Conservation (phyloP, 163 green algal species). For the Scenedesmus sp. region DNA sequence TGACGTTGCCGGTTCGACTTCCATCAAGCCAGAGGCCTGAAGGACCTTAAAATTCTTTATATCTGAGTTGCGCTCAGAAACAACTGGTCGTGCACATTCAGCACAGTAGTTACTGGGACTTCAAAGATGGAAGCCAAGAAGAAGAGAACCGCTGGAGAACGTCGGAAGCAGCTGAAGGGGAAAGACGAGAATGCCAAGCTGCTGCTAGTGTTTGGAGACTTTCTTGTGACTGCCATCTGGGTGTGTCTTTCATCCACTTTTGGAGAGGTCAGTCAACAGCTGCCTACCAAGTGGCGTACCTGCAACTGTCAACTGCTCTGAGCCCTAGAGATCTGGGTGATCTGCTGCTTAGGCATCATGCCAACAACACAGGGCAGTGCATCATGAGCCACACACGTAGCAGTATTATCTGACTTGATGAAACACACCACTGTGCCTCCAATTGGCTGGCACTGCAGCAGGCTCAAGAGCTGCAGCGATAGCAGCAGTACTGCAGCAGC, state of each 20-base stretch:
- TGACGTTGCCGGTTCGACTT: background rate
- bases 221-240: constrained; percentile 47
- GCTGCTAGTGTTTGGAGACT: constrained; percentile 46
- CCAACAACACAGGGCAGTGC: background rate
- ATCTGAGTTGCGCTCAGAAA: too few relatives aligned
- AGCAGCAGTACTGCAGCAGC: background rate
- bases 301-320: background rate
- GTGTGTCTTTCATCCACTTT: constrained; percentile 40
- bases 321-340: too few relatives aligned
- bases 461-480: background rate
- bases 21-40: background rate
- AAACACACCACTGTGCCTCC: background rate
- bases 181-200: constrained; percentile 13
- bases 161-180: constrained; percentile 25
- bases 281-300: background rate
- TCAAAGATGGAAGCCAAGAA: background rate
- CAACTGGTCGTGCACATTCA: too few relatives aligned
- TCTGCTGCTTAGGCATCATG: background rate
- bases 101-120: background rate
- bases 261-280: constrained; percentile 2
- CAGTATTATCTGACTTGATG: background rate
- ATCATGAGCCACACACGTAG: background rate
- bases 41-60: too few relatives aligned
- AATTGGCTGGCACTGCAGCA: background rate
- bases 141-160: background rate